Evolutionary conservation across 2,329 filamentous ascomycete genomes (phyloP).

Genomic region (Xylariaceae sp.): DNA sequence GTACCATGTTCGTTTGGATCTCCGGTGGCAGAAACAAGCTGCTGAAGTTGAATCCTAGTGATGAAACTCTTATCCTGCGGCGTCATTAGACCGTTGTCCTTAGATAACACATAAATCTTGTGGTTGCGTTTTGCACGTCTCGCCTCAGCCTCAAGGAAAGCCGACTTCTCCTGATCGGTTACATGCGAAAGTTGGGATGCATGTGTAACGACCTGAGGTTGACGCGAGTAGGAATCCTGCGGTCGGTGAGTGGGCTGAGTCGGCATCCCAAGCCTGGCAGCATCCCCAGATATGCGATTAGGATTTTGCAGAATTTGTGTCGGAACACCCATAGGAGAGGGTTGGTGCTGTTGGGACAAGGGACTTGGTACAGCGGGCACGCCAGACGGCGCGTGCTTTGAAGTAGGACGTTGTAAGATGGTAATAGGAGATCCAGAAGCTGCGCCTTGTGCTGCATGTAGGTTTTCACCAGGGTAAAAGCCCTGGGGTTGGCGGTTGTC

Average conservation of each 20-base stretch:
- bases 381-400: slow-evolving; percentile 43
- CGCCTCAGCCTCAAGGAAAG: slow-evolving; percentile 86
- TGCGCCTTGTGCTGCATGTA: slow-evolving; percentile 36
- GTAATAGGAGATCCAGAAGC: slow-evolving; percentile 54
- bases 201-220: slow-evolving; percentile 55
- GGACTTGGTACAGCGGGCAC: slow-evolving; percentile 39
- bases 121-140: slow-evolving; percentile 96
- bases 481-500: slow-evolving; percentile 31
- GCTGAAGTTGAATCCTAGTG: slow-evolving; percentile 94
- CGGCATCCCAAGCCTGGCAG: slow-evolving; percentile 39
- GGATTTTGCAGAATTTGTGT: slow-evolving; percentile 81
- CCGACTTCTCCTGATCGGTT: slow-evolving; percentile 80
- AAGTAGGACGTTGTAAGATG: slow-evolving; percentile 59
- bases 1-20: slow-evolving; percentile 79
- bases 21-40: slow-evolving; percentile 89
- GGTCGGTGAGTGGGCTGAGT: slow-evolving; percentile 43
- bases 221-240: slow-evolving; percentile 64
- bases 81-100: slow-evolving; percentile 97
- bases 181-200: slow-evolving; percentile 76
- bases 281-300: slow-evolving; percentile 62
- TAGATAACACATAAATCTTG: slow-evolving; percentile 92
- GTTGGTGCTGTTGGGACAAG: slow-evolving; percentile 39
- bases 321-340: slow-evolving; percentile 54
- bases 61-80: slow-evolving; percentile 99
- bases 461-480: slow-evolving; percentile 30